These are phyloP conservation scores for Trametes villosa DNA, from an alignment of 768 basidiomycete genomes.

Conservation along the genomic window DNA sequence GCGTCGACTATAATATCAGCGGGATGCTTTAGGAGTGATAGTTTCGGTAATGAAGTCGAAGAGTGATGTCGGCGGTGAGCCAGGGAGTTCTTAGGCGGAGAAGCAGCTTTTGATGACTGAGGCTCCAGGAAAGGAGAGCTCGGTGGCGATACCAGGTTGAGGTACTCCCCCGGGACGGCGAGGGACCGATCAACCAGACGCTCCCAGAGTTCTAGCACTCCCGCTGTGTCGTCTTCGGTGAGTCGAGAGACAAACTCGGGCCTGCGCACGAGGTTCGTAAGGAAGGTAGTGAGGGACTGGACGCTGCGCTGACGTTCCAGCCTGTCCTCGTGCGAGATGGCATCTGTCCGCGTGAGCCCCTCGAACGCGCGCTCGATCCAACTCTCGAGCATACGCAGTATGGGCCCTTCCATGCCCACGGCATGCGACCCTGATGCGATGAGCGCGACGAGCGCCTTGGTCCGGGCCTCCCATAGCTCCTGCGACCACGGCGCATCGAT, in stretches of 20 bases:
- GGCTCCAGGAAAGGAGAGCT: conserved; percentile 38
- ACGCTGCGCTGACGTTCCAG: conserved; percentile 68
- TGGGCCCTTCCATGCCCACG: conserved; percentile 62
- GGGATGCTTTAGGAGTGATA: conserved; percentile 47
- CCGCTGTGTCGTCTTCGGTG: conserved; percentile 58
- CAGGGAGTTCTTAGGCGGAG: conserved; percentile 33
- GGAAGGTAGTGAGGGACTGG: conserved; percentile 60
- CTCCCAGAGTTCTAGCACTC: conserved; percentile 65
- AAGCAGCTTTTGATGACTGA: conserved; percentile 31
- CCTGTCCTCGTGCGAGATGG: conserved; percentile 43
- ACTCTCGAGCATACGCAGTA: conserved; percentile 58
- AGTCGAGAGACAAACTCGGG: conserved; percentile 62
- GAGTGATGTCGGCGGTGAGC: conserved; percentile 66
- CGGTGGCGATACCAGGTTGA: conserved; percentile 20
- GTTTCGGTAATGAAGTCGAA: conserved; percentile 53
- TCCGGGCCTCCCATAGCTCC: conserved; percentile 75
- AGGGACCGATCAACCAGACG: conserved; percentile 59
- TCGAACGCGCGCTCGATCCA: conserved; percentile 75
- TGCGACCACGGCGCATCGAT: conserved; percentile 56
- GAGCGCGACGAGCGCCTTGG: conserved; percentile 68
- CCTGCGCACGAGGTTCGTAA: conserved; percentile 54
- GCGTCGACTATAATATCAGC: conserved; percentile 66
- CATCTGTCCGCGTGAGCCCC: conserved; percentile 42
- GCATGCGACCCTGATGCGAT: conserved; percentile 64
- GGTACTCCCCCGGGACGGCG: conserved; percentile 25